Evolutionary conservation across 148 eudicot species (phyloP), one percentile per base, ranked within the genome.

Genomic region (Camellia japonica): DNA sequence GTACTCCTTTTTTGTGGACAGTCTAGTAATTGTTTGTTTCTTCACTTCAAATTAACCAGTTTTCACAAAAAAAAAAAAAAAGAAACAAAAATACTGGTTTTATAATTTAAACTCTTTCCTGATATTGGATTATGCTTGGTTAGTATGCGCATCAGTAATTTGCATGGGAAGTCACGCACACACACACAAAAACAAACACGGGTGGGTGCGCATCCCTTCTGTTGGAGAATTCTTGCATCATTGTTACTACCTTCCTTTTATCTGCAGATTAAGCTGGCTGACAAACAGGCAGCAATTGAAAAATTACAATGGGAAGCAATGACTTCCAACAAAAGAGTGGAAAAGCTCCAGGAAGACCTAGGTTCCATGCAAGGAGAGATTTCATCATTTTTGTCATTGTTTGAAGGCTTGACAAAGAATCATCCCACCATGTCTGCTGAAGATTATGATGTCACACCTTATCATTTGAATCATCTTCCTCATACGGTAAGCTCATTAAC

Each of bases 251-350:
- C 43, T 38, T 7, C 59, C 54, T 6, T 80, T 81, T 82, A 30
- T 76, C 41, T 64, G 68, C 83, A 96, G 99, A 86, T 92, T 76
- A 92, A 88, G 85, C 88, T 93, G 75, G 98, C 99, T 77, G 98
- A 96, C 88, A 91, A 86, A 76, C 99, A 93, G 88, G 99, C 98
- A 80, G 91, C 91, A 46, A 82, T 93, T 64, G 99, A 93, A 73
- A 93, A 91, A 80, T 82, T 91, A 81, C 93, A 92, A 80, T 91
- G 98, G 98, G 97, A 96, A 85, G 93, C 98, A 80, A 88, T 78
- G 91, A 91, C 92, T 72, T 93, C 99, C 46, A 90, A 88, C 70
- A 83, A 85, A 58, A 91, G 83, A 84, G 95, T 84, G 59, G 97
- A 89, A 77, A 84, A 83, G 83, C 97, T 93, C 62, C 93, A 90